Percentiles rank a stretch among this genome's conserved stretches.
Evolutionary conservation across 768 basidiomycete genomes (phyloP).

Genomic region (Tylopilus plumbeoviolaceoides): DNA sequence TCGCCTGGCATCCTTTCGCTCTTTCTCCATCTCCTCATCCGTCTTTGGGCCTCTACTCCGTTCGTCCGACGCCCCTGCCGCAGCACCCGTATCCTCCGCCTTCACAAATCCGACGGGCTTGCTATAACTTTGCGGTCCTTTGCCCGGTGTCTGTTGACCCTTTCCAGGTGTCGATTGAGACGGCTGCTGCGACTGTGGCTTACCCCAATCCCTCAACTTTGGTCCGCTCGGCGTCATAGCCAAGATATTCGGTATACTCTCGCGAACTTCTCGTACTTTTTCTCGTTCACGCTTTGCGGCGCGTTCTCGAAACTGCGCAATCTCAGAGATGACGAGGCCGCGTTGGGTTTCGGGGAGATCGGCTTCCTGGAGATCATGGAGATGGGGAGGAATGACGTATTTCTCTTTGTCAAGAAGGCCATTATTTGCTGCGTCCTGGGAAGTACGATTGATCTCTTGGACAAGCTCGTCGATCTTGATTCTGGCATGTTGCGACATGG

Average conservation of each 20-base stretch:
- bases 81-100: conserved; percentile 47
- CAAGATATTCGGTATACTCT: conserved; percentile 46
- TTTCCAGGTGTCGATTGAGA: conserved; percentile 34
- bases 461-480: conserved; percentile 62
- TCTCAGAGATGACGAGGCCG: conserved; percentile 92
- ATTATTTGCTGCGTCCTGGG: conserved; percentile 69
- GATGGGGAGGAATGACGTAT: conserved; percentile 91
- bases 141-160: conserved; percentile 52
- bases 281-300: conserved; percentile 89
- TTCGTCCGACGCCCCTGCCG: conserved; percentile 33
- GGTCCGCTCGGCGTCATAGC: conserved; percentile 60
- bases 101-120: conserved; percentile 85
- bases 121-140: conserved; percentile 70
- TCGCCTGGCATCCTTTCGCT: conserved; percentile 69
- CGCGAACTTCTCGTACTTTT: conserved; percentile 75
- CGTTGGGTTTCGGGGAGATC: conserved; percentile 93
- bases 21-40: conserved; percentile 85
- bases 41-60: conserved; percentile 51
- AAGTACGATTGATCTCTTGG: conserved; percentile 64
- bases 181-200: conserved; percentile 36
- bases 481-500: conserved; percentile 57
- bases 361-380: conserved; percentile 93
- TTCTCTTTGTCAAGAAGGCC: conserved; percentile 80
- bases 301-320: conserved; percentile 92
- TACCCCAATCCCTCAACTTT: conserved; percentile 77